Evolutionary conservation across 192 early-diverging fungal genomes (phyloP), one percentile per base, ranked within the genome.

Genomic region (Linnemannia zychae): DNA sequence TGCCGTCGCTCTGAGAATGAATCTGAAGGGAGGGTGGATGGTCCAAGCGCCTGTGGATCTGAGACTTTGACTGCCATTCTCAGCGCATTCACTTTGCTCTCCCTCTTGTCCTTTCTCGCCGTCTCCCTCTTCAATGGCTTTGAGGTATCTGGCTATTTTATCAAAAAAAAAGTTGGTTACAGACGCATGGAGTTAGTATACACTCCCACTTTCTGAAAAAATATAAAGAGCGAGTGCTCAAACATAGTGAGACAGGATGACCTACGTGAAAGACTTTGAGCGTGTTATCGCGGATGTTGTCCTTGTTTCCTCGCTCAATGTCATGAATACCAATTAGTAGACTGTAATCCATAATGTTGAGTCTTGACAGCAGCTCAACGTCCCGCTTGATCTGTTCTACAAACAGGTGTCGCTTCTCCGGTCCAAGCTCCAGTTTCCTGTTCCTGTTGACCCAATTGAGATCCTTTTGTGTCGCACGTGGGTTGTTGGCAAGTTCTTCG

Each of bases 341-440:
- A 70, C 96, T 97, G 88, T 99, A 99, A 88, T 99, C 98, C 98
- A 99, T 99, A 66, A 99, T 98, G 71, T 96, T 94, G 33, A 95
- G 89, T 53, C 91, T 90, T 49, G 89, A 86, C 69, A 94, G 83
- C 68, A 99, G 87, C 86, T 90, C 89, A 33, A 98, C 95, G 83
- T 99, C 98, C 36, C 89, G 84, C 66, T 97, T 91, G 76, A 99
- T 88, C 90, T 99, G 98, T 57, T 92, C 90, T 28, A 97, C 88
- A 77, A 99, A 93, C 47, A 91, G 73, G 17, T 81, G 82, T 34
- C 93, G 86, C 87, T 98, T 99, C 60, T 87, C 87, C 0, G 96
- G 94, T 1, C 97, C 97, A 34, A 99, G 84, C 68, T 94, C 87
- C 66, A 99, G 77, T 77, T 93, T 91, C 24, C 91, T 87, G 20